These are phyloP conservation scores for Rosa rugosa DNA, from an alignment of 306 rosid species.

Conservation along the genomic window DNA sequence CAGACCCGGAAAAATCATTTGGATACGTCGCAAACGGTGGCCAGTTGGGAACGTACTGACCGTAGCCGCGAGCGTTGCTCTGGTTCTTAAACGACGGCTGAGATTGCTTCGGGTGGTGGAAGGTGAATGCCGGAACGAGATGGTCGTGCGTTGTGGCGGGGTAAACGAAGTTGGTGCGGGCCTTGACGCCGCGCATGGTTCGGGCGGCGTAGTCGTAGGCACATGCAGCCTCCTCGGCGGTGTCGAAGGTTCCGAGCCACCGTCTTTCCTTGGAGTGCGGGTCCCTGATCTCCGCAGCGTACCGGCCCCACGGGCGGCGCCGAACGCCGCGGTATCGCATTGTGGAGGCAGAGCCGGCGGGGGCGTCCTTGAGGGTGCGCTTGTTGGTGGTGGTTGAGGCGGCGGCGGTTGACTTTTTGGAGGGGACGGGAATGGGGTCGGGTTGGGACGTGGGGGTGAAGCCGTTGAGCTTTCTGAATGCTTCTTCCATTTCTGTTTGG, in stretches of 20 bases:
- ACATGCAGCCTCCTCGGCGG: conserved; percentile 96
- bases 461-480: conserved; percentile 53
- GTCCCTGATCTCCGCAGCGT: conserved; percentile 96
- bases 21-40: conserved; percentile 18
- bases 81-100: conserved; percentile 12
- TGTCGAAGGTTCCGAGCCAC: conserved; percentile 96
- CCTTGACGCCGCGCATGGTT: conserved; percentile 87
- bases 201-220: conserved; percentile 97
- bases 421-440: neutral
- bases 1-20: neutral
- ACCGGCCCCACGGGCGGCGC: conserved; percentile 98
- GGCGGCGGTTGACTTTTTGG: neutral
- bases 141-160: conserved; percentile 39
- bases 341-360: conserved; percentile 8
- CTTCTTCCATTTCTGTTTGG: conserved; percentile 56
- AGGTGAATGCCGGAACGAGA: conserved; percentile 38
- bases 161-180: conserved; percentile 80
- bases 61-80: neutral
- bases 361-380: conserved; percentile 35
- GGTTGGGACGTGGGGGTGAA: conserved; percentile 23
- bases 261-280: conserved; percentile 85
- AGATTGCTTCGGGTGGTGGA: conserved; percentile 28
- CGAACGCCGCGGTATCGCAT: conserved; percentile 87
- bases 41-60: conserved; percentile 21
- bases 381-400: conserved; percentile 28